These are phyloP conservation scores for Mycosarcoma mackinlayi DNA, from an alignment of 1,284 basidiomycete species.

Conservation along the genomic window DNA sequence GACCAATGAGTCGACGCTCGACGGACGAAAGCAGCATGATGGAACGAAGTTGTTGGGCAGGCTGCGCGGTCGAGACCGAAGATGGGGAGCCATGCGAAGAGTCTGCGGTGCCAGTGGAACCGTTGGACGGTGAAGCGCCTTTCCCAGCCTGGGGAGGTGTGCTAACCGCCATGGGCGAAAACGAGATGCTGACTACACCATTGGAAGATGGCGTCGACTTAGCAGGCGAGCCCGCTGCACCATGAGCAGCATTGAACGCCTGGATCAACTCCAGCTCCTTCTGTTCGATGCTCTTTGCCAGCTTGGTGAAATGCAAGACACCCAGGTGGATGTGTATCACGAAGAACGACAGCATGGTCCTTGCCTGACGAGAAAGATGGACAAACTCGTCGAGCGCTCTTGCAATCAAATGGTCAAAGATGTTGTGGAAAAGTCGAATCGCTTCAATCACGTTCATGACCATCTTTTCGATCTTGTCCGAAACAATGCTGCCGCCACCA, in stretches of 20 bases:
- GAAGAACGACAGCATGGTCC: constrained; percentile 45
- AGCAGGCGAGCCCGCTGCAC: neutral
- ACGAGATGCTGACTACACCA: neutral
- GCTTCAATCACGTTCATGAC: constrained; percentile 48
- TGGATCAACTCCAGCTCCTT: constrained; percentile 47
- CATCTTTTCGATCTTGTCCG: constrained; percentile 45
- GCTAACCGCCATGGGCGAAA: constrained; percentile 19
- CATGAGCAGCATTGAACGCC: constrained; percentile 26
- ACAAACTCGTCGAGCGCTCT: constrained; percentile 46
- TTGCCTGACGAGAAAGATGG: constrained; percentile 33
- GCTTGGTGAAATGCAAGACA: constrained; percentile 37
- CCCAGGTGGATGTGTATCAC: constrained; percentile 51
- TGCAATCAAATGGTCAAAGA: constrained; percentile 43
- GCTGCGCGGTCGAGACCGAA: neutral
- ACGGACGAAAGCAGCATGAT: constrained; percentile 29
- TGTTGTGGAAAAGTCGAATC: constrained; percentile 42
- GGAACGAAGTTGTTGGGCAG: constrained; percentile 16
- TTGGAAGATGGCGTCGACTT: neutral
- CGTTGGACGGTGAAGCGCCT: neutral
- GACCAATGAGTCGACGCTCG: constrained; percentile 32
- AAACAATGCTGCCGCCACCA: constrained; percentile 29
- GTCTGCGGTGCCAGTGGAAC: constrained; percentile 5
- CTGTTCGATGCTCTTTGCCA: constrained; percentile 43
- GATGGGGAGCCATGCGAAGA: neutral
- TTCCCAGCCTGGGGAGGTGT: neutral